phyloP scores from a whole-genome alignment of 2,329 filamentous ascomycete genomes.

The Botrytis cinerea region DNA sequence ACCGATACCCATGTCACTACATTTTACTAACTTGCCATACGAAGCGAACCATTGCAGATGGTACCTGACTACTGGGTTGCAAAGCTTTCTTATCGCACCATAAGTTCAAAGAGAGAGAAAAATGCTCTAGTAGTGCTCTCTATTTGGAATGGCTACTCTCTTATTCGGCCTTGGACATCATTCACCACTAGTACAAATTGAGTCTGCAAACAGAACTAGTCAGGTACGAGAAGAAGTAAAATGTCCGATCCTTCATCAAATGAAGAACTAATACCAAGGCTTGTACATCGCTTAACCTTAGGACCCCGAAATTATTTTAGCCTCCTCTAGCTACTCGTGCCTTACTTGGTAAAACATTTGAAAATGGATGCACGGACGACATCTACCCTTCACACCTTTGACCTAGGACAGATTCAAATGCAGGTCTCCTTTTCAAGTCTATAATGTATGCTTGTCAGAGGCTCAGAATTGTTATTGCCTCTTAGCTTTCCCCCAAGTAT shows the following conservation, averaged over 20 bases:
- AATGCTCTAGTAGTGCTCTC: neutral
- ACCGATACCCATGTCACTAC: neutral
- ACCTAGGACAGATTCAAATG: neutral
- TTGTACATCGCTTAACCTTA: neutral
- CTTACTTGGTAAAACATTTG: neutral
- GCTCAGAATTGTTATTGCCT: neutral
- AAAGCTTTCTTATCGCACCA: neutral
- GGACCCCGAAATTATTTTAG: neutral
- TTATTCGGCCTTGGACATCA: neutral
- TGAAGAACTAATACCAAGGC: neutral
- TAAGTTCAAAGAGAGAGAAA: neutral
- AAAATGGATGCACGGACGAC: conserved; percentile 1
- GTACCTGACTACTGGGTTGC: neutral
- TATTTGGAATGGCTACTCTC: neutral
- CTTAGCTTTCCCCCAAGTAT: neutral
- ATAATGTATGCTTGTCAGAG: neutral
- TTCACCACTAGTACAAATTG: neutral
- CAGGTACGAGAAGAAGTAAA: neutral
- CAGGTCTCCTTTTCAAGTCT: neutral
- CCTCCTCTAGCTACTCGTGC: neutral
- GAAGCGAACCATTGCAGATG: neutral
- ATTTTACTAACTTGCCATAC: neutral
- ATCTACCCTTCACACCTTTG: neutral
- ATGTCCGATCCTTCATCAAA: neutral
- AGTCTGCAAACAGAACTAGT: neutral